These are phyloP conservation scores for Sistotremastrum suecicum DNA, from an alignment of 768 basidiomycete genomes.

Conservation along the genomic window DNA sequence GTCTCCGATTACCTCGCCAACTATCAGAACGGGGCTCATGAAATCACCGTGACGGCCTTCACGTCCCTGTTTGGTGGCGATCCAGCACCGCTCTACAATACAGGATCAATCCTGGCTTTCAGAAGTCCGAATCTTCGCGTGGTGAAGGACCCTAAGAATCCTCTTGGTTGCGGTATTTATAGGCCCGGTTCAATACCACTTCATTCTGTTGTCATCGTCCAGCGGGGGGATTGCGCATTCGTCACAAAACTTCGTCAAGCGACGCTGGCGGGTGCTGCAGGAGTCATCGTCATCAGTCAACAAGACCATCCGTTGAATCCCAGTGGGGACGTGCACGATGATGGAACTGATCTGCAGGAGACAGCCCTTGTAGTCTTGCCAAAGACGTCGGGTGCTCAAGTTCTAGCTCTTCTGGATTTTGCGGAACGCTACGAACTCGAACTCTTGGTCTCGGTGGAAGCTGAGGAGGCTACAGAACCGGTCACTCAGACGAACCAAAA, in stretches of 20 bases:
- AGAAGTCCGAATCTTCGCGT: conserved; percentile 23
- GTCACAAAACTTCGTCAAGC: conserved; percentile 67
- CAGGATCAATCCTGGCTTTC: neutral
- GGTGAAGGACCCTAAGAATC: conserved; percentile 36
- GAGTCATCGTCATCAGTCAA: conserved; percentile 62
- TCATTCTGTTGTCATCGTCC: conserved; percentile 40
- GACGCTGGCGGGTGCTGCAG: conserved; percentile 54
- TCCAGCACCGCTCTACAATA: conserved; percentile 20
- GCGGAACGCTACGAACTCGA: conserved; percentile 32
- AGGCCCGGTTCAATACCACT: conserved; percentile 27
- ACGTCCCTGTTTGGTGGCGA: conserved; percentile 64
- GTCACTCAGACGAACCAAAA: conserved; percentile 1
- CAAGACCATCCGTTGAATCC: conserved; percentile 51
- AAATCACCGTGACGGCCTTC: conserved; percentile 34
- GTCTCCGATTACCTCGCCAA: conserved; percentile 32
- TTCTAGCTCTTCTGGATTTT: conserved; percentile 41
- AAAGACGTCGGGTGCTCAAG: conserved; percentile 32
- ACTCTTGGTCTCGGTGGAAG: conserved; percentile 37
- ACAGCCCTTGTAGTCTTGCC: conserved; percentile 47
- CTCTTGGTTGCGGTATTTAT: conserved; percentile 47
- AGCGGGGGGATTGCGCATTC: conserved; percentile 80
- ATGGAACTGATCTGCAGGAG: conserved; percentile 39
- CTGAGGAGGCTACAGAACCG: conserved; percentile 16
- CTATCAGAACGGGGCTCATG: conserved; percentile 23
- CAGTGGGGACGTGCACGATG: conserved; percentile 39